Percentiles rank a stretch among this genome's conserved stretches.
phyloP scores from a whole-genome alignment of 345 rosid genomes.

The Lepidium aucheri region DNA sequence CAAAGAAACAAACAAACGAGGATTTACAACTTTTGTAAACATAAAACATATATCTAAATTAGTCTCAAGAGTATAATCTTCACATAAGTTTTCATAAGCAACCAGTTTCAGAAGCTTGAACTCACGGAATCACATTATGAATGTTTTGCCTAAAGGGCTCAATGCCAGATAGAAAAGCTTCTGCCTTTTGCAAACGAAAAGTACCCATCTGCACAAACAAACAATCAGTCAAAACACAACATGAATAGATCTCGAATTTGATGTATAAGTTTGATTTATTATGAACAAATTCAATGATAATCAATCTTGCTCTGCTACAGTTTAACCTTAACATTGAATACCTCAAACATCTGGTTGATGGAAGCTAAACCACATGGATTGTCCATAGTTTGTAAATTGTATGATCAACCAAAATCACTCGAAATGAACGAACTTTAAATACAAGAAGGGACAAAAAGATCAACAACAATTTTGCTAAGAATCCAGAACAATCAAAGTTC shows the following conservation, averaged over 20 bases:
- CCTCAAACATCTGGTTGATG: slow-evolving; percentile 91
- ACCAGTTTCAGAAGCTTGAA: no score
- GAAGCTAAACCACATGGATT: slow-evolving; percentile 62
- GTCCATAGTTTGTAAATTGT: slow-evolving; percentile 36
- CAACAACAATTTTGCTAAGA: background rate
- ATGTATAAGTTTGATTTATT: background rate
- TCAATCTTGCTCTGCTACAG: background rate
- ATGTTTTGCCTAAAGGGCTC: slow-evolving; percentile 50
- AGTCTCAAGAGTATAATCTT: background rate
- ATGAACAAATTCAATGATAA: background rate
- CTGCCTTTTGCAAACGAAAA: slow-evolving; percentile 23
- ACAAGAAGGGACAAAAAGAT: background rate
- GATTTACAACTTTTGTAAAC: background rate
- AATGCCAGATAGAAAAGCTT: slow-evolving; percentile 65
- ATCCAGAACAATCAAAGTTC: background rate
- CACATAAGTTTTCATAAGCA: background rate
- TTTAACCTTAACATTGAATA: background rate
- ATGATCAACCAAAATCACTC: background rate
- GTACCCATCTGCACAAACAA: no score
- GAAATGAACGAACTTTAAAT: background rate
- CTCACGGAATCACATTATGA: slow-evolving; percentile 61
- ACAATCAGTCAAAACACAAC: background rate
- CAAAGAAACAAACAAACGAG: background rate
- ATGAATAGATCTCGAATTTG: background rate
- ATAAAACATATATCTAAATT: background rate